A percentile compares a stretch with the other conserved stretches of the same genome.
Evolutionary conservation across 202 grass and related monocot species (phyloP).

Genomic region (Setaria italica): DNA sequence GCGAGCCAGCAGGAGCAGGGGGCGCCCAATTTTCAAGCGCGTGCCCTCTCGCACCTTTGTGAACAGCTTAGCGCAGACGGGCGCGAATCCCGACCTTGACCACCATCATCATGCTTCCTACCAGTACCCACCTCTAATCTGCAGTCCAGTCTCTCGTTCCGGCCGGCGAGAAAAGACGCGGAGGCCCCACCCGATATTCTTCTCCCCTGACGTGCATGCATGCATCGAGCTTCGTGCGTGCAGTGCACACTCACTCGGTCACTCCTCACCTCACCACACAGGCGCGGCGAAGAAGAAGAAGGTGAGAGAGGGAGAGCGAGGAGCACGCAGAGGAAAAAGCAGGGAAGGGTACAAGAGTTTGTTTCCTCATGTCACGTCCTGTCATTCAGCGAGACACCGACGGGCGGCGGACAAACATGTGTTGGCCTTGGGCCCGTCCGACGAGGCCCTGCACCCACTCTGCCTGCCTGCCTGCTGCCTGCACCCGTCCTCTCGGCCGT

Average conservation of each 20-base stretch:
- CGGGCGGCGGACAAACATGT: conserved; percentile 37
- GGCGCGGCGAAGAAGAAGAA: background rate
- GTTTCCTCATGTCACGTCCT: conserved; percentile 51
- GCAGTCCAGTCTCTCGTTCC: conserved; percentile 19
- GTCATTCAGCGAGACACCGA: conserved; percentile 38
- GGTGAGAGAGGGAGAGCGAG: background rate
- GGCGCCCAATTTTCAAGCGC: conserved; percentile 17
- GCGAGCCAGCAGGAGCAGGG: background rate
- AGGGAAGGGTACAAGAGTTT: conserved; percentile 48
- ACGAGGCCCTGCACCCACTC: background rate
- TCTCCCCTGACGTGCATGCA: conserved; percentile 29
- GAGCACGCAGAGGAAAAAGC: background rate
- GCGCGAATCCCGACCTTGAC: conserved; percentile 64
- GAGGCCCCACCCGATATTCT: conserved; percentile 38
- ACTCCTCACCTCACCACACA: background rate
- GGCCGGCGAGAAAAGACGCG: conserved; percentile 46
- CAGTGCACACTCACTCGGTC: background rate
- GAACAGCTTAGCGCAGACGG: conserved; percentile 36
- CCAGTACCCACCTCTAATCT: background rate
- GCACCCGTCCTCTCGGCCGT: conserved; percentile 45
- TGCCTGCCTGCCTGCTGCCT: conserved; percentile 19
- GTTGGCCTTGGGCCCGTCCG: conserved; percentile 4
- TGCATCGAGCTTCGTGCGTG: conserved; percentile 45
- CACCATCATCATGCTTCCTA: conserved; percentile 35
- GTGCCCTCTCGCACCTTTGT: conserved; percentile 47